These are phyloP conservation scores for Podila epicladia DNA, from an alignment of 192 early-diverging fungal genomes.

Conservation along the genomic window DNA sequence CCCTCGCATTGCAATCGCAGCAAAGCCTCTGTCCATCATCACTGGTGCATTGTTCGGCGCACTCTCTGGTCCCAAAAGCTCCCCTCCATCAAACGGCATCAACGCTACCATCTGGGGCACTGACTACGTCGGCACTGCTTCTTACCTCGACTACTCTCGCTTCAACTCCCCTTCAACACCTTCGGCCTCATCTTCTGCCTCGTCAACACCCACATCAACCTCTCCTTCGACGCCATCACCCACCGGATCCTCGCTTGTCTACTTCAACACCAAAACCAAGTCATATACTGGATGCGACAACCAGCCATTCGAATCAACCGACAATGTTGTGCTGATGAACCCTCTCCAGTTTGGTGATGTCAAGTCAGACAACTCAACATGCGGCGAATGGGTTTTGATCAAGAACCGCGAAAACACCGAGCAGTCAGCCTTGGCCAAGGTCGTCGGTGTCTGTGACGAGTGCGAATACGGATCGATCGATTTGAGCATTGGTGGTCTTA, in stretches of 20 bases:
- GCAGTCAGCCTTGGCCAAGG: constrained; percentile 15
- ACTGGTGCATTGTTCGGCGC: constrained; percentile 36
- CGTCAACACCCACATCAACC: not conserved
- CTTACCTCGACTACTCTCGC: constrained; percentile 21
- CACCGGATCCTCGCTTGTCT: constrained; percentile 20
- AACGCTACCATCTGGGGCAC: constrained; percentile 42
- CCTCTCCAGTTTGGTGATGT: constrained; percentile 38
- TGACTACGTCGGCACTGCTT: constrained; percentile 31
- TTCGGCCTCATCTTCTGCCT: constrained; percentile 5
- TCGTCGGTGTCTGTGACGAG: constrained; percentile 43
- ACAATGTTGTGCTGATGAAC: constrained; percentile 44
- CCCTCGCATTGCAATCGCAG: constrained; percentile 25
- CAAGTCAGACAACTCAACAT: constrained; percentile 23
- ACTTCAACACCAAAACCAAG: constrained; percentile 15
- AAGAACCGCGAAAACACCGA: constrained; percentile 36
- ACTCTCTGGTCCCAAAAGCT: constrained; percentile 31
- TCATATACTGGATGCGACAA: constrained; percentile 41
- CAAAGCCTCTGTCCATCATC: constrained; percentile 42
- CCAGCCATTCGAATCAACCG: constrained; percentile 12
- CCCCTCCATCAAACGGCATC: constrained; percentile 34
- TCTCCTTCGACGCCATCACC: not conserved
- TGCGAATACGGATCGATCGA: constrained; percentile 36
- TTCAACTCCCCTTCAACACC: constrained; percentile 9
- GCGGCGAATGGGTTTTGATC: constrained; percentile 42
- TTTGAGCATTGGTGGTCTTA: constrained; percentile 12